Conservation (phyloP, 164 flowering plant species). For the Akebia trifoliata region DNA sequence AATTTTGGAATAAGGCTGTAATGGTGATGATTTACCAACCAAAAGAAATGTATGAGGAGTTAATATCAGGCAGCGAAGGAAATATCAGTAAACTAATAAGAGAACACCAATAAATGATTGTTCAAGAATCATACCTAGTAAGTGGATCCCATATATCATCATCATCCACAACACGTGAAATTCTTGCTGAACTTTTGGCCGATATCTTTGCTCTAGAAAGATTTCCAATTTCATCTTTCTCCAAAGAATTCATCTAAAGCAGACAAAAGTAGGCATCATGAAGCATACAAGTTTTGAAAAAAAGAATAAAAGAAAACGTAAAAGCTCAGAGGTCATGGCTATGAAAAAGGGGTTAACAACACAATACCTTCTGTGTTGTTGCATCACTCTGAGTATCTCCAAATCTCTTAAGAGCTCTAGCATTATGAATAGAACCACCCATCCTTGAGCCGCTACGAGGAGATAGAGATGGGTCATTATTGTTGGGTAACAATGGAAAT, state of each 20-base stretch:
- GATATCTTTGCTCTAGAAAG: slow-evolving; percentile 40
- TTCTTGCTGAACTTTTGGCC: slow-evolving; percentile 41
- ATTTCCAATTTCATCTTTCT: slow-evolving; percentile 52
- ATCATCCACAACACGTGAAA: slow-evolving; percentile 62
- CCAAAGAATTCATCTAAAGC: slow-evolving; percentile 35
- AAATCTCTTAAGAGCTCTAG: slow-evolving; percentile 12
- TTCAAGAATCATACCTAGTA: slow-evolving; percentile 49
- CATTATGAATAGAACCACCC: slow-evolving; percentile 27
- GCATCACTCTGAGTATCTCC: slow-evolving; percentile 25
- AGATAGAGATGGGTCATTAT: slow-evolving; percentile 47
- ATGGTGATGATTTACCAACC: too few relatives aligned
- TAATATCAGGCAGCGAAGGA: not conserved
- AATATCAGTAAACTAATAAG: not conserved
- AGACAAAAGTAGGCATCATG: slow-evolving; percentile 14
- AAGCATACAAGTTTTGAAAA: not conserved
- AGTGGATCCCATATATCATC: slow-evolving; percentile 55
- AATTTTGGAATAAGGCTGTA: too few relatives aligned
- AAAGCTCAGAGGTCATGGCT: not conserved
- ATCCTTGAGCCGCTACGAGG: slow-evolving; percentile 35
- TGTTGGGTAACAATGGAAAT: slow-evolving; percentile 28
- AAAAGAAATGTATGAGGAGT: not conserved
- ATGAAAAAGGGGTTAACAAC: not conserved
- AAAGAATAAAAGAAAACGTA: not conserved
- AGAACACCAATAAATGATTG: not conserved
- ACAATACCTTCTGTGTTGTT: slow-evolving; percentile 58